phyloP scores from a whole-genome alignment of 2,329 filamentous ascomycete species.

The Aspergillus sp. region DNA sequence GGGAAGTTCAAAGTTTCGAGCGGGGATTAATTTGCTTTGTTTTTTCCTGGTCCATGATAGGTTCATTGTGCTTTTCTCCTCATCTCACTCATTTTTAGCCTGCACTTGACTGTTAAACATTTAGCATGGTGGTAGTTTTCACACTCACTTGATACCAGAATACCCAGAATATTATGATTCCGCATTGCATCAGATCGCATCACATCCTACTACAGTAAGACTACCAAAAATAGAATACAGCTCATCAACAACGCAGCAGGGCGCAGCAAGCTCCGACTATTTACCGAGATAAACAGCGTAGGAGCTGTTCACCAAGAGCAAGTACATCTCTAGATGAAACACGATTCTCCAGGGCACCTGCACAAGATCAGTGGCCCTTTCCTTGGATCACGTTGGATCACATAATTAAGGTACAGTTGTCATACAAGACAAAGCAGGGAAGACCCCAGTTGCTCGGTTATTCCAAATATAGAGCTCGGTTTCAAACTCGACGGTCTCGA shows the following conservation, averaged over 20 bases:
- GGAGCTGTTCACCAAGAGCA: not conserved
- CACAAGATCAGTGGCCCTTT: not conserved
- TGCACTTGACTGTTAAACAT: too few relatives aligned
- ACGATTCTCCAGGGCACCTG: not conserved
- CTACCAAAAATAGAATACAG: not conserved
- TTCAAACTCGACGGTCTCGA: too few relatives aligned
- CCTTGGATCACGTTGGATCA: too few relatives aligned
- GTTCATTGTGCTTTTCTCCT: not conserved
- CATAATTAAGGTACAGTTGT: too few relatives aligned
- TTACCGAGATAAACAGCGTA: not conserved
- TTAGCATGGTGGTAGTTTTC: not conserved
- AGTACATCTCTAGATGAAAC: not conserved
- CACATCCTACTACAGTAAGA: too few relatives aligned
- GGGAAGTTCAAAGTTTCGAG: not conserved
- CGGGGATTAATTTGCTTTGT: not conserved
- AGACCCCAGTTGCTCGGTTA: too few relatives aligned
- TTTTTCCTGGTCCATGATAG: too few relatives aligned
- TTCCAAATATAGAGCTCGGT: too few relatives aligned
- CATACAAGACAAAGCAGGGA: too few relatives aligned
- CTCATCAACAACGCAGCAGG: not conserved
- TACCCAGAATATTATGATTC: not conserved
- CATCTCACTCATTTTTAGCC: not conserved
- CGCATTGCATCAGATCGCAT: not conserved
- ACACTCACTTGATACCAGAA: not conserved
- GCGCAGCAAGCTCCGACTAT: not conserved